phyloP scores from a whole-genome alignment of 2,329 filamentous ascomycete genomes.

The Lecanicillium sp. region DNA sequence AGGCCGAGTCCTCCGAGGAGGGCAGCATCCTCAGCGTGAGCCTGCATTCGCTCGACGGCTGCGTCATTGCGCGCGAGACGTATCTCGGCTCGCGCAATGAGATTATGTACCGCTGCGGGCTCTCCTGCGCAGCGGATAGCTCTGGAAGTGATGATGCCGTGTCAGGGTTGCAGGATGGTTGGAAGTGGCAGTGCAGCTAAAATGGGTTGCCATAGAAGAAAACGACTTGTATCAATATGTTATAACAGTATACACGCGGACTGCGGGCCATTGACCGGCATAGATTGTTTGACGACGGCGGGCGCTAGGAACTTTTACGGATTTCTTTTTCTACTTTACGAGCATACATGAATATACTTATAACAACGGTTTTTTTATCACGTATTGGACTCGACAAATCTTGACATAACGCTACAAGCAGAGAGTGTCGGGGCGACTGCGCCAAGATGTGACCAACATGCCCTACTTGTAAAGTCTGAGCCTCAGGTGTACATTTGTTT shows the following conservation, averaged over 20 bases:
- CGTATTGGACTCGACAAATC: too few relatives aligned
- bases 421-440: too few relatives aligned
- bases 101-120: conserved; percentile 1
- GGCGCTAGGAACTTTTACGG: too few relatives aligned
- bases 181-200: conserved; percentile 8
- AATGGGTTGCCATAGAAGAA: background rate
- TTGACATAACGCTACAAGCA: too few relatives aligned
- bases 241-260: background rate
- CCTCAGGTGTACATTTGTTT: too few relatives aligned
- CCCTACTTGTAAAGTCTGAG: too few relatives aligned
- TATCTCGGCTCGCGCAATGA: background rate
- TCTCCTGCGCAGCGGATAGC: conserved; percentile 5
- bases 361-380: too few relatives aligned
- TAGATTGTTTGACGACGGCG: too few relatives aligned
- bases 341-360: too few relatives aligned
- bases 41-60: conserved; percentile 2
- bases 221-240: background rate
- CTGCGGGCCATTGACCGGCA: too few relatives aligned
- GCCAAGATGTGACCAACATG: too few relatives aligned
- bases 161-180: conserved; percentile 4
- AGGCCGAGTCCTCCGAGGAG: background rate
- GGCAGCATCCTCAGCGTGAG: background rate
- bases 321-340: too few relatives aligned
- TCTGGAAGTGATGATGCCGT: background rate
- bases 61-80: conserved; percentile 3